These are phyloP conservation scores for Exidia glandulosa DNA, from an alignment of 768 basidiomycete genomes.

Conservation along the genomic window DNA sequence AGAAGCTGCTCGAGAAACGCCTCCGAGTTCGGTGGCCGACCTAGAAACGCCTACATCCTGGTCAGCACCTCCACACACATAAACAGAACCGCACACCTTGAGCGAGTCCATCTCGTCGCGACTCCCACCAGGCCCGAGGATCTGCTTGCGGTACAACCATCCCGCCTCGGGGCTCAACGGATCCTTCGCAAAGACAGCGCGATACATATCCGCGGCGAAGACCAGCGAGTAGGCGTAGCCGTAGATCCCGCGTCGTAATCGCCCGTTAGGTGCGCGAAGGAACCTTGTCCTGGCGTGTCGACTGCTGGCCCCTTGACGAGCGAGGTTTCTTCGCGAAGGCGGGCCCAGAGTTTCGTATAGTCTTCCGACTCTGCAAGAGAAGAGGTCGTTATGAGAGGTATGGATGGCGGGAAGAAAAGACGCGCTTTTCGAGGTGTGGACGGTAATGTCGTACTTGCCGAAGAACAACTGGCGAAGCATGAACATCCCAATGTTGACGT, in stretches of 20 bases:
- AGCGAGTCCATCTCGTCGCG: slow-evolving; percentile 71
- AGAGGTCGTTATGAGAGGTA: too few relatives aligned
- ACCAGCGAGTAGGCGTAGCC: slow-evolving; percentile 66
- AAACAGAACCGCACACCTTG: slow-evolving; percentile 32
- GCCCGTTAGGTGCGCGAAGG: slow-evolving; percentile 67
- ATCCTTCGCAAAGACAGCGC: slow-evolving; percentile 71
- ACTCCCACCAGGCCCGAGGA: slow-evolving; percentile 62
- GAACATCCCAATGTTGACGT: slow-evolving; percentile 73
- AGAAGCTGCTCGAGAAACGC: slow-evolving; percentile 64
- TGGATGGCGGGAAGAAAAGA: slow-evolving; percentile 2
- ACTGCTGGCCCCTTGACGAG: slow-evolving; percentile 48
- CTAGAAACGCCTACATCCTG: slow-evolving; percentile 63
- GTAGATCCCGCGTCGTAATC: slow-evolving; percentile 63
- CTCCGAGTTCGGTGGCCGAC: slow-evolving; percentile 59
- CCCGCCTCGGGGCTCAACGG: slow-evolving; percentile 32
- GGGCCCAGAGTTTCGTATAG: slow-evolving; percentile 69
- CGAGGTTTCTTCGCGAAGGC: slow-evolving; percentile 54
- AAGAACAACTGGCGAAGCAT: slow-evolving; percentile 80
- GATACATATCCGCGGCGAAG: slow-evolving; percentile 49
- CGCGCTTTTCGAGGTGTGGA: slow-evolving; percentile 58
- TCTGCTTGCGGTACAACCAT: slow-evolving; percentile 59
- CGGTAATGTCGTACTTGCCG: slow-evolving; percentile 64
- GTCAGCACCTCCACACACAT: background rate
- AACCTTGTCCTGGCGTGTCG: slow-evolving; percentile 55
- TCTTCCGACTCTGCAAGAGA: too few relatives aligned